phyloP scores from a whole-genome alignment of 495 filamentous ascomycete species.

The Cercophora scortea region DNA sequence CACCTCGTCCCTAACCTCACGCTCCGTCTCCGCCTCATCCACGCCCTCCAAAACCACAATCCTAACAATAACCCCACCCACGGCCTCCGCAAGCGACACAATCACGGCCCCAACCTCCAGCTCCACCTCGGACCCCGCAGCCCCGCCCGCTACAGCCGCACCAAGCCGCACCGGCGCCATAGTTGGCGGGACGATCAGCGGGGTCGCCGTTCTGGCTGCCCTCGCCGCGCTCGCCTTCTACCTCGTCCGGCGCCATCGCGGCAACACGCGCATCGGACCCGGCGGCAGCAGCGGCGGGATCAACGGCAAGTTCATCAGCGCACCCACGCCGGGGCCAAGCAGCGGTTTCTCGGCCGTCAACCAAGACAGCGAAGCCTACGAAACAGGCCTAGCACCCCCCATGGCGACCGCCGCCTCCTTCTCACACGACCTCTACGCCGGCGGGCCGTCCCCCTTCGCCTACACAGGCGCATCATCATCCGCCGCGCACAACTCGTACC shows the following conservation, averaged over 20 bases:
- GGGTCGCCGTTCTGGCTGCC: conserved; percentile 26
- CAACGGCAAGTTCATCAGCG: conserved; percentile 25
- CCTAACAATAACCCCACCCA: conserved; percentile 3
- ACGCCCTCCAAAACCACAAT: neutral
- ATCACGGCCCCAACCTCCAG: conserved; percentile 10
- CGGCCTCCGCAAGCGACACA: conserved; percentile 6
- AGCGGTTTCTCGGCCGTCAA: conserved; percentile 18
- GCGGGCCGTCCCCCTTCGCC: conserved; percentile 13
- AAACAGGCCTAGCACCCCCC: conserved; percentile 17
- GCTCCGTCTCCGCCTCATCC: neutral
- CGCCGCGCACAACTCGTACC: conserved; percentile 14
- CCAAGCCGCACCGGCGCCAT: conserved; percentile 30
- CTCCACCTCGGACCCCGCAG: conserved; percentile 1
- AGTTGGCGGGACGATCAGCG: conserved; percentile 36
- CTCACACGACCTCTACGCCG: conserved; percentile 13
- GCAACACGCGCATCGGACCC: conserved; percentile 28
- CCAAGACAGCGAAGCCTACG: conserved; percentile 19
- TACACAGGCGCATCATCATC: conserved; percentile 6
- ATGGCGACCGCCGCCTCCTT: conserved; percentile 4
- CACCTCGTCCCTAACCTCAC: conserved; percentile 7
- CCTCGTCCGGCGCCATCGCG: conserved; percentile 22
- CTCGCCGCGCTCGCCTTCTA: conserved; percentile 21
- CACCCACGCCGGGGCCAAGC: conserved; percentile 11
- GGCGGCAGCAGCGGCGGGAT: conserved; percentile 15
- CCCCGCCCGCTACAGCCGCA: conserved; percentile 2